Percentiles rank a stretch among this genome's conserved stretches.
These are phyloP conservation scores for Calonectria hawksworthii DNA, from an alignment of 2,329 filamentous ascomycete genomes.

Conservation along the genomic window DNA sequence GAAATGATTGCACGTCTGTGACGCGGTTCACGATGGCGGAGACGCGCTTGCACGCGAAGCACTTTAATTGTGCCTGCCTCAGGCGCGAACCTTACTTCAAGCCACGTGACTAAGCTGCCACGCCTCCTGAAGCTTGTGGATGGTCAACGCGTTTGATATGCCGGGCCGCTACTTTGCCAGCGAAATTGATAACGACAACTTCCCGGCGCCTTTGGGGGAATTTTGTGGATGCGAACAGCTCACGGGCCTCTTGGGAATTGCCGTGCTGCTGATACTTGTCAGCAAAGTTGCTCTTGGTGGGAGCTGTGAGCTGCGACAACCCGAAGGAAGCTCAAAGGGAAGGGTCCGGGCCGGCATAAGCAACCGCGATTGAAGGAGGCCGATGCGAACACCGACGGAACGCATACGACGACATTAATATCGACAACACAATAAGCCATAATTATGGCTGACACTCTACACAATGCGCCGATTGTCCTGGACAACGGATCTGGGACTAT, in stretches of 20 bases:
- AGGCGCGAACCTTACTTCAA: constrained; percentile 41
- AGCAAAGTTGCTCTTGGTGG: constrained; percentile 25
- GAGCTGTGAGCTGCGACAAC: constrained; percentile 37
- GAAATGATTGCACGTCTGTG: constrained; percentile 52
- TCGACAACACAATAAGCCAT: constrained; percentile 20
- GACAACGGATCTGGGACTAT: constrained; percentile 99
- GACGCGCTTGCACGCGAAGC: constrained; percentile 56
- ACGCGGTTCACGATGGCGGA: constrained; percentile 51
- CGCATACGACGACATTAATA: constrained; percentile 23
- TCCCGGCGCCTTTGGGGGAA: constrained; percentile 26
- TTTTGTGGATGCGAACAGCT: constrained; percentile 42
- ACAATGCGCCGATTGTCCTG: constrained; percentile 98
- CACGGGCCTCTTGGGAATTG: constrained; percentile 14
- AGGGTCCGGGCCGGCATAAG: constrained; percentile 33
- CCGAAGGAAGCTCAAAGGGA: constrained; percentile 38
- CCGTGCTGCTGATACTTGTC: constrained; percentile 21
- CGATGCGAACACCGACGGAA: constrained; percentile 31
- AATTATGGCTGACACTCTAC: constrained; percentile 75
- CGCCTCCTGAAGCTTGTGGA: constrained; percentile 45
- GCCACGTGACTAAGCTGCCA: constrained; percentile 50
- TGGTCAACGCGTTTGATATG: constrained; percentile 40
- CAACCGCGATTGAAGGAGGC: constrained; percentile 36
- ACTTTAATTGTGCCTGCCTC: constrained; percentile 55
- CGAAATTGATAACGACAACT: constrained; percentile 40
- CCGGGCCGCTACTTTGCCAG: constrained; percentile 40